A percentile compares a stretch with the other conserved stretches of the same genome.
phyloP scores from a whole-genome alignment of 164 flowering plant species.

The Chloranthus sessilifolius region DNA sequence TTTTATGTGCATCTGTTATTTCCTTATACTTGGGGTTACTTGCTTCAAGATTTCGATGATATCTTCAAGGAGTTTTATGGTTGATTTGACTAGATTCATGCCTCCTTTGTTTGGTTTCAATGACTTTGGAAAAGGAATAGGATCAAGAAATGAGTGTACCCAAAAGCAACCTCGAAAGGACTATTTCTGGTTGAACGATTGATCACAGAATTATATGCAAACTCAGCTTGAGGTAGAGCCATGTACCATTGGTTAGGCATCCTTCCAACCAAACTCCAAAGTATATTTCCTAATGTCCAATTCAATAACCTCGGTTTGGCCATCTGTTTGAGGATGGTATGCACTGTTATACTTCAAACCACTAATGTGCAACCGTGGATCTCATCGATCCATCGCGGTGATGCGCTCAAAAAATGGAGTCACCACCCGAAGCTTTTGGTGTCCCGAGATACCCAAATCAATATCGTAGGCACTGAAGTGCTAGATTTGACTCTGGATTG shows the following conservation, averaged over 20 bases:
- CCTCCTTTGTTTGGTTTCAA: background rate
- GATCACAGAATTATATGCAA: background rate
- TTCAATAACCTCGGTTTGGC: background rate
- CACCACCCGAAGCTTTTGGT: too few relatives aligned
- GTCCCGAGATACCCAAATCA: too few relatives aligned
- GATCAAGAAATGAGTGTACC: background rate
- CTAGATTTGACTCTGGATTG: too few relatives aligned
- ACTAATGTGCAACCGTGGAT: too few relatives aligned
- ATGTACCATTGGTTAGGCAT: background rate
- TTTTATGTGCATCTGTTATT: too few relatives aligned
- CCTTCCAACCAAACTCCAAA: background rate
- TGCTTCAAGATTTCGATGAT: too few relatives aligned
- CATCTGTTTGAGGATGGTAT: background rate
- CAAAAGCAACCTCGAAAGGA: background rate
- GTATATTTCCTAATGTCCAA: background rate
- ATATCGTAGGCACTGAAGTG: too few relatives aligned
- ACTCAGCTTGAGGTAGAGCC: slow-evolving; percentile 1
- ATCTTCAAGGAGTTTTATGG: too few relatives aligned
- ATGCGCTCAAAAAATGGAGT: too few relatives aligned
- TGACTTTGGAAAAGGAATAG: background rate
- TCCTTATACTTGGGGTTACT: too few relatives aligned
- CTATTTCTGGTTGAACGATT: background rate
- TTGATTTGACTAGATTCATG: background rate
- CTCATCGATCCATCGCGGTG: too few relatives aligned
- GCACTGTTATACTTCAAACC: background rate